Base-by-base conservation (phyloP, 805 yeast genomes). In the Saturnispora saitoi region DNA sequence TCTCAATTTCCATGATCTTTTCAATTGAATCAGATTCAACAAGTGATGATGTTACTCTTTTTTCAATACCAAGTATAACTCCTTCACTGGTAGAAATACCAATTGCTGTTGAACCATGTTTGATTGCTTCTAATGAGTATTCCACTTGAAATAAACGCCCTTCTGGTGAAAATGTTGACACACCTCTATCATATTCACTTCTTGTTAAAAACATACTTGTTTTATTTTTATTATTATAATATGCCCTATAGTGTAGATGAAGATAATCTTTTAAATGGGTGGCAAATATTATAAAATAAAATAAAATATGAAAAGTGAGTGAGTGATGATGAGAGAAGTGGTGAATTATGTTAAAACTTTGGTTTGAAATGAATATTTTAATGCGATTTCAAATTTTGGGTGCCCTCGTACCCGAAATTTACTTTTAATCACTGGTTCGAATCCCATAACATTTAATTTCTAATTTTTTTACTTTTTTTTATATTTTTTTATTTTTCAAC, bases 151-250 rank as follows among this genome's bases (percentile, higher is more conserved):
- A 93, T 53, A 93, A 72, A 64, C 99, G 85, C 24, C 99, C 99
- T 66, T 95, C 99, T 24, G 99, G 99, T 1, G 98, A 90, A 67
- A 95, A 93, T 8, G 99, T 95, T 62, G 95, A 85, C 44, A 93
- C 99, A 54, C 99, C 99, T 68, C 99, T 85, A 66, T 93, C 99
- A 68, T 93, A 93, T 74, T 93, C 99, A 70, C 95, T 86, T 82
- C 99, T 85, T n/a, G 99, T 93, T 57, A 93, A 77, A 70, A 93
- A 93, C 99, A 93, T 93, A 31, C 12, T 12, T n/a, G 8, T 31
- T 12, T 11, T 9, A 12, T 5, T 11, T n/a, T 31, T 29, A 8
- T 5, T 28, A 32, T 32, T 32, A 32, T 39, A 29, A 14, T 10
- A 5, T 39, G 6, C 8, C 12, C 14, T 17, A 28, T 39, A 24